These are phyloP conservation scores for Prunus fruticosa DNA, from an alignment of 306 rosid species.

Conservation along the genomic window DNA sequence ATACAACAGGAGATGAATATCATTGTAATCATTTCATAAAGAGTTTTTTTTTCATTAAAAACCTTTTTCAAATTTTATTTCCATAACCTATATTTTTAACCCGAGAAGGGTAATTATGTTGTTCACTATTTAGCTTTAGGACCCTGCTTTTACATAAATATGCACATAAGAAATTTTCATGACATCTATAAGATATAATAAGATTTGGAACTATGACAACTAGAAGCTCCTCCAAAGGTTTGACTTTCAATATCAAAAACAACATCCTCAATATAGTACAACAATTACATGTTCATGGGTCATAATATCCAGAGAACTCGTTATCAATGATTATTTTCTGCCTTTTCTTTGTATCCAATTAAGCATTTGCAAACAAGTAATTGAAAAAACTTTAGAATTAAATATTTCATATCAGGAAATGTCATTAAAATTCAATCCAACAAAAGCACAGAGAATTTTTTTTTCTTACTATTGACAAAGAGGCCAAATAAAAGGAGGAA, in stretches of 20 bases:
- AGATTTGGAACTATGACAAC: not conserved
- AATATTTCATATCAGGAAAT: not conserved
- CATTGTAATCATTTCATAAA: not conserved
- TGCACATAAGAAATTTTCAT: not conserved
- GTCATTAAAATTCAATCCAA: not conserved
- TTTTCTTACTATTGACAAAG: not conserved
- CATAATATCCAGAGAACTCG: not conserved
- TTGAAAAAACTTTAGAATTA: not conserved
- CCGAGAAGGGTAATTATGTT: not conserved
- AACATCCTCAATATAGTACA: not conserved
- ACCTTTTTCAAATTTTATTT: not conserved
- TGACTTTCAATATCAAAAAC: not conserved
- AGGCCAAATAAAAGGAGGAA: not conserved
- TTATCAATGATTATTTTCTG: not conserved
- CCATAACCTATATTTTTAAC: not conserved
- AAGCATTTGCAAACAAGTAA: not conserved
- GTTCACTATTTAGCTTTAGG: not conserved
- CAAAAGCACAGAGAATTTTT: not conserved
- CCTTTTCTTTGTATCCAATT: not conserved
- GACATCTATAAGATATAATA: not conserved
- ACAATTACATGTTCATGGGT: not conserved
- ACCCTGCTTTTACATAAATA: not conserved
- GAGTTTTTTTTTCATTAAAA: not conserved
- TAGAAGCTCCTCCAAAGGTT: not conserved
- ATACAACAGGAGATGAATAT: not conserved